A percentile compares a stretch with the other conserved stretches of the same genome.
These are phyloP conservation scores for Polytrichum commune DNA, from an alignment of 225 moss, liverwort and hornwort genomes.

Conservation along the genomic window DNA sequence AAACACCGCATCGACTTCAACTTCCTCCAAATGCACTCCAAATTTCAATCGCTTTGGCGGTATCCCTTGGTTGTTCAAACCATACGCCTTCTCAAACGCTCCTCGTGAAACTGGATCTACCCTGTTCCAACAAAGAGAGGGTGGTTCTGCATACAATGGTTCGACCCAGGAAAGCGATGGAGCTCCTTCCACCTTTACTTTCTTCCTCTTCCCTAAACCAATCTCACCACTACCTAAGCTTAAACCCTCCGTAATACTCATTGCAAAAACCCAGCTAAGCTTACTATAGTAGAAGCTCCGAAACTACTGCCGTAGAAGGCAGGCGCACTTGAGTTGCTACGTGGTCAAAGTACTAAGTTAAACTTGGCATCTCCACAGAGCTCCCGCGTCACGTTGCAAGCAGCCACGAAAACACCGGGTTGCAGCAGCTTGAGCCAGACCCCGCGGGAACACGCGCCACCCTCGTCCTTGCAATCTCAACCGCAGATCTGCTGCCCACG, in stretches of 20 bases:
- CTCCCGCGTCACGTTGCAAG: no score
- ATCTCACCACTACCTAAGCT: not conserved
- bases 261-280: not conserved
- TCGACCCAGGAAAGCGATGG: not conserved
- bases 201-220: not conserved
- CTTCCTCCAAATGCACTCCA: not conserved
- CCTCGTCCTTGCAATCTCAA: no score
- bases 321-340: no score
- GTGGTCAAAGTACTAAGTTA: no score
- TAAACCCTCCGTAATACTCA: not conserved
- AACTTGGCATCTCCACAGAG: no score
- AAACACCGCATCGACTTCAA: conserved; percentile 1
- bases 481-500: no score
- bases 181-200: conserved; percentile 6
- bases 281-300: no score
- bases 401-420: no score
- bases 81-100: not conserved
- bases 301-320: no score
- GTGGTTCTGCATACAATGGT: not conserved
- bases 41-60: not conserved
- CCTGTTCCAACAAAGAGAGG: not conserved
- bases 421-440: no score
- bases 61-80: no score
- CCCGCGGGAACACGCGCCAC: no score
- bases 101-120: not conserved